phyloP scores from a whole-genome alignment of 2,329 filamentous ascomycete species.

The Trichoderma endophyticum region DNA sequence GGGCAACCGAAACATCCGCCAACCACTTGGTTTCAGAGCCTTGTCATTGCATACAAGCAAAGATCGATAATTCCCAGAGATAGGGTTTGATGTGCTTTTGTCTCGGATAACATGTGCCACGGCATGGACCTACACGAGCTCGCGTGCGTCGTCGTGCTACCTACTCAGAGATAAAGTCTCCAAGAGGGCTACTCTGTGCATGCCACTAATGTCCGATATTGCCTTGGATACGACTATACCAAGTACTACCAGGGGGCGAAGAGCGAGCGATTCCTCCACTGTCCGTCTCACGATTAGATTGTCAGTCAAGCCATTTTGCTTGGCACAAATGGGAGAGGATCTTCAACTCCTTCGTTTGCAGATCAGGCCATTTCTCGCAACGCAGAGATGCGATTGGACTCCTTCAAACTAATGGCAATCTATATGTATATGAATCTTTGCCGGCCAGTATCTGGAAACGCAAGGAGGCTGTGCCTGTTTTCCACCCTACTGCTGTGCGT shows the following conservation, averaged over 20 bases:
- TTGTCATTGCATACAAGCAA: neutral
- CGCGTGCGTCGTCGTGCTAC: slow-evolving; percentile 16
- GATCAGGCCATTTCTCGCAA: neutral
- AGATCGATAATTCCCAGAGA: slow-evolving; percentile 6
- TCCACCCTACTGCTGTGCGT: neutral
- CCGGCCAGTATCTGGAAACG: neutral
- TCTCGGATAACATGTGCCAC: slow-evolving; percentile 19
- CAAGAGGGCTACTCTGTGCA: neutral
- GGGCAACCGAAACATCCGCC: slow-evolving; percentile 16
- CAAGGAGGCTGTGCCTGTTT: neutral
- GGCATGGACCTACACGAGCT: slow-evolving; percentile 18
- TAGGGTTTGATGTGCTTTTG: slow-evolving; percentile 19
- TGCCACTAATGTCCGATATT: slow-evolving; percentile 1
- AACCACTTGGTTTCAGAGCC: slow-evolving; percentile 17
- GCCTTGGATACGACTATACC: neutral
- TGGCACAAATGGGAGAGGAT: neutral
- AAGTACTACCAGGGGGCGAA: neutral
- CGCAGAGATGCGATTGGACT: neutral
- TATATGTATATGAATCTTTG: neutral
- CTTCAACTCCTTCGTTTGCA: neutral
- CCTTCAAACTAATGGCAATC: neutral
- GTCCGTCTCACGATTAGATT: neutral
- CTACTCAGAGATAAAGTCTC: neutral
- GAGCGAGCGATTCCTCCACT: neutral
- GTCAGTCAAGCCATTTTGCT: neutral